phyloP scores from a whole-genome alignment of 768 basidiomycete species.

The Leccinum variicolor region DNA sequence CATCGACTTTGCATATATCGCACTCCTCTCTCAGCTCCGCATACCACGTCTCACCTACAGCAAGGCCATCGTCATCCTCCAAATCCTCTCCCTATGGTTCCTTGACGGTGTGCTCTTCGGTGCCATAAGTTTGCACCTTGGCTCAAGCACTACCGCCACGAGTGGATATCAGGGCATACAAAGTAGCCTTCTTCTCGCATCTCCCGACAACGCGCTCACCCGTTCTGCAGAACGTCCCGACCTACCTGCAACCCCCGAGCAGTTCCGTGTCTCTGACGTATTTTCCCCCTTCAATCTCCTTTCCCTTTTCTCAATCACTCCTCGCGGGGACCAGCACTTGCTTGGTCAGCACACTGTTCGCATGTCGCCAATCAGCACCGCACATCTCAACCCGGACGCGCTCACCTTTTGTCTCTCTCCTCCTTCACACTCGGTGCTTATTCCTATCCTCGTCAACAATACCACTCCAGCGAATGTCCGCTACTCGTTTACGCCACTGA shows the following conservation, averaged over 20 bases:
- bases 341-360: constrained; percentile 89
- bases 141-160: constrained; percentile 16
- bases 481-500: constrained; percentile 73
- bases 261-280: constrained; percentile 47
- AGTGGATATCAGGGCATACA: constrained; percentile 24
- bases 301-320: constrained; percentile 34
- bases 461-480: constrained; percentile 68
- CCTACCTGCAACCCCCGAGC: constrained; percentile 41
- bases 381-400: constrained; percentile 76
- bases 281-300: constrained; percentile 52
- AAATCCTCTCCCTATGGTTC: constrained; percentile 59
- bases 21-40: constrained; percentile 56
- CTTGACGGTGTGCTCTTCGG: constrained; percentile 72
- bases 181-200: constrained; percentile 25
- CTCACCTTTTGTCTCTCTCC: constrained; percentile 71
- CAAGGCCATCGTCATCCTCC: constrained; percentile 58
- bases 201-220: constrained; percentile 1
- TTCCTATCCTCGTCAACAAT: constrained; percentile 90
- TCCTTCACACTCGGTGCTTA: constrained; percentile 51
- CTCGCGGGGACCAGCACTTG: constrained; percentile 53
- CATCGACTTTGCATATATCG: constrained; percentile 61
- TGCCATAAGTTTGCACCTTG: constrained; percentile 58
- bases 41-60: constrained; percentile 74
- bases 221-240: constrained; percentile 31
- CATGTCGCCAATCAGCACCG: constrained; percentile 92